Conservation (phyloP, 1,284 basidiomycete species). For the Coriolopsis trogii region DNA sequence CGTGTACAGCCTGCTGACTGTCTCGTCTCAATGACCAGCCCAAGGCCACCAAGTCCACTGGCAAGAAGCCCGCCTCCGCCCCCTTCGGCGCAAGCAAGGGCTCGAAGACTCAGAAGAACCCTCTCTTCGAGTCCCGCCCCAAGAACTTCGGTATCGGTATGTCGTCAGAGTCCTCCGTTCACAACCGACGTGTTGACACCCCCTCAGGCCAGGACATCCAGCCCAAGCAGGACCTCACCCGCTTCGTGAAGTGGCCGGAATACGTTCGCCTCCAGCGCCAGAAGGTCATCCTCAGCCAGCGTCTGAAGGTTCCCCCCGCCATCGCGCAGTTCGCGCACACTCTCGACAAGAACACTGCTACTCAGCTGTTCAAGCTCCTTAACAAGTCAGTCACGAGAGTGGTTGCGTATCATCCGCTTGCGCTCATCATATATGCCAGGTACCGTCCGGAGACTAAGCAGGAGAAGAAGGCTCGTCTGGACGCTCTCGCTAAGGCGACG, state of each 20-base stretch:
- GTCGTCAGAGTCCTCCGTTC: conserved; percentile 31
- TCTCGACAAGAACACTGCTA: conserved; percentile 99
- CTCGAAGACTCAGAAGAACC: conserved; percentile 87
- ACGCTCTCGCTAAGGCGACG: conserved; percentile 73
- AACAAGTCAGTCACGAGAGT: conserved; percentile 73
- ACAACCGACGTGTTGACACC: not conserved
- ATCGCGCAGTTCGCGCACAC: conserved; percentile 99
- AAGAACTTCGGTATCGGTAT: conserved; percentile 96
- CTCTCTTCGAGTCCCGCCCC: conserved; percentile 90
- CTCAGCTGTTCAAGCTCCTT: conserved; percentile 95
- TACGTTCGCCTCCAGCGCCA: conserved; percentile 98
- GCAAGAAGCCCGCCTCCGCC: conserved; percentile 80
- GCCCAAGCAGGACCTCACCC: conserved; percentile 89
- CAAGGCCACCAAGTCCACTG: conserved; percentile 65
- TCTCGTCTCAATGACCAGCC: conserved; percentile 91
- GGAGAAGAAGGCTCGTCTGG: conserved; percentile 97
- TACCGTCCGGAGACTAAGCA: conserved; percentile 92
- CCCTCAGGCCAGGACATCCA: conserved; percentile 91
- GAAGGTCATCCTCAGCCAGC: conserved; percentile 98
- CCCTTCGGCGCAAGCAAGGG: conserved; percentile 75
- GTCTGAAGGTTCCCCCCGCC: conserved; percentile 97
- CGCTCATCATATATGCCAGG: conserved; percentile 24
- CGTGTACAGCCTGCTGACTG: conserved; percentile 51
- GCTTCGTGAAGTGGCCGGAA: conserved; percentile 99
- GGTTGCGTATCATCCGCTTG: not conserved